Evolutionary conservation across 2,329 filamentous ascomycete genomes (phyloP), one percentile per base, ranked within the genome.

Genomic region (Phoma sp.): DNA sequence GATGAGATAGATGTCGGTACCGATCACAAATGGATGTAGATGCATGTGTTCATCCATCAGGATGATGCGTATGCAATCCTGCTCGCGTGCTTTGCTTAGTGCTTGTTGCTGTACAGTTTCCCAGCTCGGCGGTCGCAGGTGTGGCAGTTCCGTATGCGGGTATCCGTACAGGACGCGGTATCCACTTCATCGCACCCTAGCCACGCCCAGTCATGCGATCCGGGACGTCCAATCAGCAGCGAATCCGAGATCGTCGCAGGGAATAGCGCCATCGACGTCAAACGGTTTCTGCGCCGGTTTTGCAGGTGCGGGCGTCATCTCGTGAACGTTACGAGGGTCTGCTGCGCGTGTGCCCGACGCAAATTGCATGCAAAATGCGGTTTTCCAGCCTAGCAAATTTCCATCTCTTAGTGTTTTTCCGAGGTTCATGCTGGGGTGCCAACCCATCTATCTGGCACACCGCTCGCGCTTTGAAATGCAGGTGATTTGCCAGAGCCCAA

Each of bases 371-470:
- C 17, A 30, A 30, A 43, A 30, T 28, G 40, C 32, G 21, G 37
- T 43, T 33, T 42, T 32, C 20, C 36, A 40, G 47, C 15, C 50
- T 46, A 33, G 42, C 47, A 48, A 57, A 36, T 57, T 50, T 36
- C 25, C 53, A 38, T 51, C 39, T 33, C 28, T 46, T 57, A 36
- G 45, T 39, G 43, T 32, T n/a, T 48, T 38, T 28, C 39, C 53
- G 54, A 33, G 25, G 37, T 64, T 37, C 68, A 64, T 3, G 60
- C 66, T 10, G 57, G 43, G 42, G 66, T 56, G 21, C 67, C 71
- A 48, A 69, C 52, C 75, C 75, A 77, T 60, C 75, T 64, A 39
- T 63, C 51, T 39, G 74, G 74, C 53, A 76, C 72, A 46, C 65
- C 55, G 51, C 64, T 62, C 57, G 56, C 47, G 56, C 56, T 54